Evolutionary conservation across 2,329 filamentous ascomycete species (phyloP), one percentile per base, ranked within the genome.

Genomic region (Coniochaeta ligniaria): DNA sequence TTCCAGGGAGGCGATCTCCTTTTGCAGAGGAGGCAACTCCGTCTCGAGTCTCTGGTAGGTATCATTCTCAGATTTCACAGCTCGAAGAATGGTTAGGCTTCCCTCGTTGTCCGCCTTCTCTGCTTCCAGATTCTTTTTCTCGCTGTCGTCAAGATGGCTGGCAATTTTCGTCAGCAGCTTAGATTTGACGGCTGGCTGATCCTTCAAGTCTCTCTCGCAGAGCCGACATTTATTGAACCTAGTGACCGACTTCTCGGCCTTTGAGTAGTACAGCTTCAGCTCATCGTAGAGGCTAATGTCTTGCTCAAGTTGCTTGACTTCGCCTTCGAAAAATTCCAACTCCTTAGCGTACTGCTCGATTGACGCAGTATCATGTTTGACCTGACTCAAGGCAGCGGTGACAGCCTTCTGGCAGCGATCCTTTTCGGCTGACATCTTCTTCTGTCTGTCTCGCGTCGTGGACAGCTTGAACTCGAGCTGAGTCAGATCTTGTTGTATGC

Each of bases 391-490:
- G 20, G 79, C 83, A 11, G 70, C 68, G 26, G 83, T 65, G 0
- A 88, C 83, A 14, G 75, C 80, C 41, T 82, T 76, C 62, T 90
- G 83, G 69, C 85, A 88, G 33, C 78, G 78, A 41, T 84, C 76
- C 47, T 85, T 78, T 61, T 92, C 89, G 33, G 81, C 76, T 16
- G 83, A 78, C 65, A 88, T 88, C 69, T 84, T 84, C 65, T 82
- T 84, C 28, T 88, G 77, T 14, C 83, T 84, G n/a, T 86, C 84
- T 52, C 84, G 85, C 26, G 82, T 76, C 55, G 80, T 87, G 54
- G 85, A 87, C 36, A 96, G 76, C 67, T 85, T 87, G 72, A 86
- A 92, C 63, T 92, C 89, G 12, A 92, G 76, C 65, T 93, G 88
- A 68, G 91, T 88, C 33, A 94, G 80, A 67, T 93, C 89, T 65